Evolutionary conservation across 1,139 yeast species (phyloP).

Genomic region (Blastobotrys proliferans): DNA sequence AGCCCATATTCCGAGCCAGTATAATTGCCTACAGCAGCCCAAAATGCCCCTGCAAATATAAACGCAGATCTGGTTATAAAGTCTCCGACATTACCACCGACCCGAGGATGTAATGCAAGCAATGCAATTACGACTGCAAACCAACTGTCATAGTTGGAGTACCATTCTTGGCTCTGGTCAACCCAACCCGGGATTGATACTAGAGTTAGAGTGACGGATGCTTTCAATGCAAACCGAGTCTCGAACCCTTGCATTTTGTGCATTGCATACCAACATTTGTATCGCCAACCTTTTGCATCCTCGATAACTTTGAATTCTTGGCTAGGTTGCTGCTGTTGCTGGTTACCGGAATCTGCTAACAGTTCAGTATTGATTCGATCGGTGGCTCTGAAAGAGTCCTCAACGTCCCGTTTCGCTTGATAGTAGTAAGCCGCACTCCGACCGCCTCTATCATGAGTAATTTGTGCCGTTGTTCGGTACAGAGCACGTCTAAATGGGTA

Average conservation of each 20-base stretch:
- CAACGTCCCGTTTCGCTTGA: slow-evolving; percentile 44
- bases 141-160: slow-evolving; percentile 40
- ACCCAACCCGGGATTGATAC: slow-evolving; percentile 45
- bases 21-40: slow-evolving; percentile 44
- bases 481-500: slow-evolving; percentile 43
- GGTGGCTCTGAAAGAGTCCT: slow-evolving; percentile 44
- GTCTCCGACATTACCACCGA: slow-evolving; percentile 42
- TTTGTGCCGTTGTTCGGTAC: slow-evolving; percentile 40
- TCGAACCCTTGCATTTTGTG: slow-evolving; percentile 37
- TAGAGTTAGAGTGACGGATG: slow-evolving; percentile 37
- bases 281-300: slow-evolving; percentile 21
- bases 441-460: slow-evolving; percentile 47
- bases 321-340: background rate
- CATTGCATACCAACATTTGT: slow-evolving; percentile 38
- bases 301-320: background rate
- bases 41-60: slow-evolving; percentile 41
- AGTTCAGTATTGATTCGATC: slow-evolving; percentile 36
- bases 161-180: slow-evolving; percentile 40
- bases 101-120: slow-evolving; percentile 41
- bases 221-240: slow-evolving; percentile 43
- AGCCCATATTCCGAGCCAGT: slow-evolving; percentile 41
- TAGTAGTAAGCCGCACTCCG: slow-evolving; percentile 41
- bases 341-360: too few relatives aligned
- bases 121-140: slow-evolving; percentile 42
- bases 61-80: slow-evolving; percentile 35